These are phyloP conservation scores for Phytophthora boehmeriae DNA, from an alignment of 352 stramenopile species.

Conservation along the genomic window DNA sequence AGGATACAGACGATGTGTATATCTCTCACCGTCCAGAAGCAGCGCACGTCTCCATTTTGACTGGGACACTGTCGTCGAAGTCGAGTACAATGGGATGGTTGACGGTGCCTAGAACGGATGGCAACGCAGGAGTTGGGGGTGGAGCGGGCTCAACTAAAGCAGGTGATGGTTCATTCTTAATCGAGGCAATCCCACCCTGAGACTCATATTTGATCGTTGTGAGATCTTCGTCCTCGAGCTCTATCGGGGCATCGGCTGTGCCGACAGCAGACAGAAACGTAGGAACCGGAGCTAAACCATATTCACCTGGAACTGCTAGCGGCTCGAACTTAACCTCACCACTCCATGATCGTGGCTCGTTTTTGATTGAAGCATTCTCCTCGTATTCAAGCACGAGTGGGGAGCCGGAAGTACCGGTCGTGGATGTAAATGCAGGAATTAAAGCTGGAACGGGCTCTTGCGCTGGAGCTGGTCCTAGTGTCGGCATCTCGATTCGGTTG, in stretches of 20 bases:
- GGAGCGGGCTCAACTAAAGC: neutral
- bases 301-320: neutral
- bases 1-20: neutral
- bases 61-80: neutral
- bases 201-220: constrained; percentile 9
- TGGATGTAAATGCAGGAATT: neutral
- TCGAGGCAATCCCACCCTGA: neutral
- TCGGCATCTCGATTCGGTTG: constrained; percentile 49
- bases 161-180: neutral
- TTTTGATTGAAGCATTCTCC: constrained; percentile 1
- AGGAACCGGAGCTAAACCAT: neutral
- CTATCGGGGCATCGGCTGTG: constrained; percentile 17
- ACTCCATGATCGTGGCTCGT: neutral
- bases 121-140: neutral
- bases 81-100: neutral
- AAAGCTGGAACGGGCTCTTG: constrained; percentile 4
- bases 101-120: neutral
- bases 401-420: neutral
- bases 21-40: neutral
- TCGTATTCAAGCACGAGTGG: constrained; percentile 56
- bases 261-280: neutral
- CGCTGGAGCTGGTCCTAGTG: constrained; percentile 13
- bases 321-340: neutral
- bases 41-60: neutral
- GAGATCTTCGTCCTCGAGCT: constrained; percentile 50